phyloP scores from a whole-genome alignment of 257 asterid genomes.

The Solanum piurae region DNA sequence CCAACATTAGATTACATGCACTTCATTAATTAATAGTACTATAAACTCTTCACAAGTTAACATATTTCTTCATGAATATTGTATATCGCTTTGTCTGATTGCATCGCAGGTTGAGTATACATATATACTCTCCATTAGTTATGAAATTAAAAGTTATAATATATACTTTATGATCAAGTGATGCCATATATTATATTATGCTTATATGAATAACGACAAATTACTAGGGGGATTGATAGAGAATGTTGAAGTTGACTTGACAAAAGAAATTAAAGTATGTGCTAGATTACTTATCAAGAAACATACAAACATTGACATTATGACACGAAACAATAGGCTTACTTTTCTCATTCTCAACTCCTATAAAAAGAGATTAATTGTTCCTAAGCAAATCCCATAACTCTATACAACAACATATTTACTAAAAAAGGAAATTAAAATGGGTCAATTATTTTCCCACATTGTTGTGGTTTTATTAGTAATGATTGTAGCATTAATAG shows the following conservation, averaged over 20 bases:
- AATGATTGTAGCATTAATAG: conserved; percentile 2
- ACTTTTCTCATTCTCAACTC: neutral
- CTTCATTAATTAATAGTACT: neutral
- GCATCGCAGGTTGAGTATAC: neutral
- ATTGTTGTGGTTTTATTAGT: neutral
- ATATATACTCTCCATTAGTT: neutral
- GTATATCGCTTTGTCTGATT: neutral
- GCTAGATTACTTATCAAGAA: neutral
- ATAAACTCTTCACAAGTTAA: neutral
- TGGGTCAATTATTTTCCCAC: neutral
- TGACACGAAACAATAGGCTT: neutral
- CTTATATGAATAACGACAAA: neutral
- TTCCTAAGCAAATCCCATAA: neutral
- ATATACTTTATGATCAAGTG: neutral
- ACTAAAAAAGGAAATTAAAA: neutral
- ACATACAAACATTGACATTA: neutral
- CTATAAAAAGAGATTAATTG: neutral
- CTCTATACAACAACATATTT: neutral
- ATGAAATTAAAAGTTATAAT: neutral
- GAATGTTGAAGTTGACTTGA: neutral
- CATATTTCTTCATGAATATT: neutral
- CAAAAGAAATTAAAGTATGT: neutral
- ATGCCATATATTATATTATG: neutral
- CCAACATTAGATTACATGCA: neutral
- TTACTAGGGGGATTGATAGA: neutral